phyloP scores from a whole-genome alignment of 2,329 filamentous ascomycete genomes.

The Fusarium nodosum region DNA sequence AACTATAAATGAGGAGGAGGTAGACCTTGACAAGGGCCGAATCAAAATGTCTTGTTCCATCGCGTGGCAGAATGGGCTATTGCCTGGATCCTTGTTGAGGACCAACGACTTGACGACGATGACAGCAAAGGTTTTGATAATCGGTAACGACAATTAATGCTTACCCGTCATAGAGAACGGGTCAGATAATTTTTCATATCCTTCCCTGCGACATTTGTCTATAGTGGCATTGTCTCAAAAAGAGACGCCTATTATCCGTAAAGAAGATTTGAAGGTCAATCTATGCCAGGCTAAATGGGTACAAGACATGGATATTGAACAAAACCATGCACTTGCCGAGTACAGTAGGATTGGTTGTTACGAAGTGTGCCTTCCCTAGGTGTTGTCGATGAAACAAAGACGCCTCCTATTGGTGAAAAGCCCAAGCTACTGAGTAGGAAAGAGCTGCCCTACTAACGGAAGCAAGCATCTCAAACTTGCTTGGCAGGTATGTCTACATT shows the following conservation, averaged over 20 bases:
- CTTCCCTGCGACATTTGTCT: background rate
- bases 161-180: background rate
- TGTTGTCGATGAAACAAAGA: background rate
- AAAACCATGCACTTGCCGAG: background rate
- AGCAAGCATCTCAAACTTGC: slow-evolving; percentile 21
- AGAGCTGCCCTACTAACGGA: slow-evolving; percentile 6
- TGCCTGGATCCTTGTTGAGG: slow-evolving; percentile 11
- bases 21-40: slow-evolving; percentile 19
- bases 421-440: slow-evolving; percentile 4
- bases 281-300: background rate
- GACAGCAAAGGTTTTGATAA: background rate
- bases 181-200: too few species aligned
- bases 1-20: slow-evolving; percentile 9
- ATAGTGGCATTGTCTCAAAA: background rate
- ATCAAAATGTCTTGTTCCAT: slow-evolving; percentile 23
- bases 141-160: slow-evolving; percentile 16
- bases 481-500: background rate
- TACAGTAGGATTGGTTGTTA: background rate
- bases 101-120: slow-evolving; percentile 14
- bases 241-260: background rate
- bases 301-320: background rate
- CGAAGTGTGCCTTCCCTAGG: background rate
- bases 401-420: slow-evolving; percentile 1
- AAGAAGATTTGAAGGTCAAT: slow-evolving; percentile 4
- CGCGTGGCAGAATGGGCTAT: slow-evolving; percentile 23